phyloP scores from a whole-genome alignment of 1,139 yeast species.

The Trichomonascaceae sp. region DNA sequence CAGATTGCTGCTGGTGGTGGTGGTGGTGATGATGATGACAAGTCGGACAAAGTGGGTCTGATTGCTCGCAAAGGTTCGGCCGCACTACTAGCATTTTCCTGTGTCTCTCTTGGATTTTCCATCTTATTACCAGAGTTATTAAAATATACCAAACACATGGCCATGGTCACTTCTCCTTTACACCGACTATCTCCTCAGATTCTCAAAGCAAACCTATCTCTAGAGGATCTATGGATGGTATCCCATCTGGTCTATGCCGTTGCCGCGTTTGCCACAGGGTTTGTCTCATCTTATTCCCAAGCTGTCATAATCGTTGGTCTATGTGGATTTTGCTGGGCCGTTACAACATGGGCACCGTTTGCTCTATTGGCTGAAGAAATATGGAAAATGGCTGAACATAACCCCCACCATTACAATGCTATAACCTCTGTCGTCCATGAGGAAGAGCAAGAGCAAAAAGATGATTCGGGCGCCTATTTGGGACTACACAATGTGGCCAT shows the following conservation, averaged over 20 bases:
- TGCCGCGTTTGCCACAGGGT: constrained; percentile 21
- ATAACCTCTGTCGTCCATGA: too few relatives aligned
- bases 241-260: constrained; percentile 25
- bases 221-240: constrained; percentile 19
- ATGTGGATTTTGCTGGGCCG: constrained; percentile 30
- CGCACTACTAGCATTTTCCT: constrained; percentile 26
- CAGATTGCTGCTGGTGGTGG: too few relatives aligned
- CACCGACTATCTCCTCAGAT: not conserved
- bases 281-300: constrained; percentile 16
- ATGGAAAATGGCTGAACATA: constrained; percentile 8
- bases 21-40: too few relatives aligned
- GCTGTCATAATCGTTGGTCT: constrained; percentile 24
- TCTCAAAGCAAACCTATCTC: not conserved
- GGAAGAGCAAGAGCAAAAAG: constrained; percentile 1
- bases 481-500: constrained; percentile 31
- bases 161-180: not conserved
- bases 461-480: constrained; percentile 24
- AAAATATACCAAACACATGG: too few relatives aligned
- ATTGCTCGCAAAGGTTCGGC: constrained; percentile 28
- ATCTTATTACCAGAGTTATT: constrained; percentile 21
- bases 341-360: constrained; percentile 31
- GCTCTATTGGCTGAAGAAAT: constrained; percentile 29
- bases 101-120: constrained; percentile 24
- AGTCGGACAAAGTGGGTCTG: constrained; percentile 20
- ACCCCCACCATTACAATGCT: not conserved